Conservation (phyloP, 2,329 filamentous ascomycete genomes). For the Aspergillus quadrilineatus region DNA sequence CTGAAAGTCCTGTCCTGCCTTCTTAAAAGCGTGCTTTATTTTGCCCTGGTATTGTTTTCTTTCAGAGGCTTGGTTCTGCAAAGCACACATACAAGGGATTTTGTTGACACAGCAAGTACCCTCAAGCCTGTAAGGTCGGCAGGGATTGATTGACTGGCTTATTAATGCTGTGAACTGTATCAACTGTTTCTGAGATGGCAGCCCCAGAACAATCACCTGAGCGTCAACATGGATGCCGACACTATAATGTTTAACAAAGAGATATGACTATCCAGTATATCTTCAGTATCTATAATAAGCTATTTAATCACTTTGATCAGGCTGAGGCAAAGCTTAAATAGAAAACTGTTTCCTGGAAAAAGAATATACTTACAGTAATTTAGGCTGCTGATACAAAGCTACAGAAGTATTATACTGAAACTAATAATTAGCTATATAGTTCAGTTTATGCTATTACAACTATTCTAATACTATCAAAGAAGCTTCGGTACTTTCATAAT, state of each 20-base stretch:
- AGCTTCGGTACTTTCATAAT: too few relatives aligned
- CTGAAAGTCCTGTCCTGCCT: conserved; percentile 9
- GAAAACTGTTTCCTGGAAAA: too few relatives aligned
- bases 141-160: conserved; percentile 27
- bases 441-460: too few relatives aligned
- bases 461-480: too few relatives aligned
- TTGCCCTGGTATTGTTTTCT: conserved; percentile 19
- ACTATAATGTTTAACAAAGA: conserved; percentile 29
- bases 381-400: too few relatives aligned
- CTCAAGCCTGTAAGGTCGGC: conserved; percentile 26
- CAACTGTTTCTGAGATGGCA: conserved; percentile 23
- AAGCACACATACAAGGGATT: conserved; percentile 15
- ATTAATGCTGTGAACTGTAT: conserved; percentile 28
- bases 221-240: conserved; percentile 28
- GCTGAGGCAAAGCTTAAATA: too few relatives aligned
- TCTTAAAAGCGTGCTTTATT: conserved; percentile 20
- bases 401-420: too few relatives aligned
- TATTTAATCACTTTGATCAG: too few relatives aligned
- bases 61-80: conserved; percentile 22
- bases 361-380: too few relatives aligned
- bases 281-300: too few relatives aligned
- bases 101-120: conserved; percentile 27
- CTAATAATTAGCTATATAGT: too few relatives aligned
- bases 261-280: too few relatives aligned
- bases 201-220: conserved; percentile 26